Conservation (phyloP, 805 yeast species). For the Saccharomyces cerevisiae region DNA sequence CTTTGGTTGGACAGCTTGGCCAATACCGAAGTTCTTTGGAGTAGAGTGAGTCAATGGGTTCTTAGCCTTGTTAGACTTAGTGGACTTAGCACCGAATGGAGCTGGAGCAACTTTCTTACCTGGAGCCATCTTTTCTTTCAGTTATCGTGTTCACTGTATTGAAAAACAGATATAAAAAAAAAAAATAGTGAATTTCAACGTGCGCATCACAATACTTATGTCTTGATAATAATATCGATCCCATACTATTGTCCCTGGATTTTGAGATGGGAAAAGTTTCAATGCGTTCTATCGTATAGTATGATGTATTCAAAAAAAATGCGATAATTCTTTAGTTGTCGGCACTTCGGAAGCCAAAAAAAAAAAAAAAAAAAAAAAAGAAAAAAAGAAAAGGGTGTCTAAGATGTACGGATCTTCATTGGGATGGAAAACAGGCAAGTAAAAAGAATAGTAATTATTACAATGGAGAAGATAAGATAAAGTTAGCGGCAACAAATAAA, state of each 20-base stretch:
- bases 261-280: background rate
- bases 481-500: too few relatives aligned
- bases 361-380: background rate
- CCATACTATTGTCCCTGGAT: background rate
- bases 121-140: constrained; percentile 35
- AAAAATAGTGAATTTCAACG: background rate
- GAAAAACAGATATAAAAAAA: background rate
- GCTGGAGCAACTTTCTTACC: constrained; percentile 94
- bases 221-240: background rate
- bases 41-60: constrained; percentile 86
- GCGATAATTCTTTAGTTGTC: background rate
- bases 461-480: background rate
- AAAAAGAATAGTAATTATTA: too few relatives aligned
- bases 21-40: constrained; percentile 93
- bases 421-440: background rate
- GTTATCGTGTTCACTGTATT: background rate
- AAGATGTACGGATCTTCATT: background rate
- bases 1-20: constrained; percentile 92
- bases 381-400: background rate
- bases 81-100: constrained; percentile 75
- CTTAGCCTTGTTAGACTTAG: constrained; percentile 51
- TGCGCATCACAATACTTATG: background rate
- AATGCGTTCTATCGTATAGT: background rate
- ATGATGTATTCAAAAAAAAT: background rate
- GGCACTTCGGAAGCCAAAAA: background rate